Conservation (phyloP, 257 asterid species). For the Rauvolfia tetraphylla region DNA sequence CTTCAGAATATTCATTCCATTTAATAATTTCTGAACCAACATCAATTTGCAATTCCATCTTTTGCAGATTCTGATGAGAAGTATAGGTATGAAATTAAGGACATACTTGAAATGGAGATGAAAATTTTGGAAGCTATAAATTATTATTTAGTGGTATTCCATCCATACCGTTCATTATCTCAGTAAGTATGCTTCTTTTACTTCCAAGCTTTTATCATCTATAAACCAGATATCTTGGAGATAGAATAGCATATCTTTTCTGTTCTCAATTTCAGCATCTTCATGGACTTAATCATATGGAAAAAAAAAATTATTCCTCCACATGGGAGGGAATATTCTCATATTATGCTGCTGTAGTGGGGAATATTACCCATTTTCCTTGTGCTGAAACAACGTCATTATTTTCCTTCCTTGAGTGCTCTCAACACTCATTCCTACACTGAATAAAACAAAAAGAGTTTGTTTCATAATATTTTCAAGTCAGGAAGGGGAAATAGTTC, state of each 20-base stretch:
- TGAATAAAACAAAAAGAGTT: background rate
- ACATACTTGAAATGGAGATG: constrained; percentile 98
- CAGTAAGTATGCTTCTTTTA: constrained; percentile 51
- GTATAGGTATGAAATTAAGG: constrained; percentile 77
- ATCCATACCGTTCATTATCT: constrained; percentile 77
- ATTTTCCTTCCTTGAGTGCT: background rate
- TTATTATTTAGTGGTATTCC: constrained; percentile 86
- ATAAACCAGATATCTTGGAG: background rate
- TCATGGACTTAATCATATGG: background rate
- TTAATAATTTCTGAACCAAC: background rate
- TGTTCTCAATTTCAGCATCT: background rate
- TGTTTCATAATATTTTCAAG: background rate
- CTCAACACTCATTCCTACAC: background rate
- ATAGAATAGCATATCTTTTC: background rate
- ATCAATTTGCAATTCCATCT: constrained; percentile 11
- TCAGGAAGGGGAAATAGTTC: background rate
- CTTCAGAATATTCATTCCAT: background rate
- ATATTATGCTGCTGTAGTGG: background rate
- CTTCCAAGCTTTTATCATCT: background rate
- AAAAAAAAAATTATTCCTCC: background rate
- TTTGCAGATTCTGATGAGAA: constrained; percentile 77
- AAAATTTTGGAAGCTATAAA: constrained; percentile 88
- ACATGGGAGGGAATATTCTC: background rate
- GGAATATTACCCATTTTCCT: background rate
- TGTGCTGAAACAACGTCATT: background rate